Conservation (phyloP, 257 asterid genomes). For the Ocimum tenuiflorum region DNA sequence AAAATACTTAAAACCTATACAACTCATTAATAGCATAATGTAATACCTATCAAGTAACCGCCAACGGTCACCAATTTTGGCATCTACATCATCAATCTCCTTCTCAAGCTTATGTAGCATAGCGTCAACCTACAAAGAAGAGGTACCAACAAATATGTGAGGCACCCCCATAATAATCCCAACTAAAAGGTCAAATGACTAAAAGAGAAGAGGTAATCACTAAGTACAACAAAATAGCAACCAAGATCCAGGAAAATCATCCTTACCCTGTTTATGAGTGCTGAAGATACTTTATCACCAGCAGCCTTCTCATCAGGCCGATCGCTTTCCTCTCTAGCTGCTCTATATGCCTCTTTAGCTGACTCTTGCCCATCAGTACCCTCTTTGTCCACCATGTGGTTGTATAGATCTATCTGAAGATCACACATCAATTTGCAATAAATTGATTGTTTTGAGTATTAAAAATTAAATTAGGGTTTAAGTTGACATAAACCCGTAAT, state of each 20-base stretch:
- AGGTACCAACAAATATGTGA: slow-evolving; percentile 18
- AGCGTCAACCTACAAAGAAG: slow-evolving; percentile 67
- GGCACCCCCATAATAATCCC: slow-evolving; percentile 8
- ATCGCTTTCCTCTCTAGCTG: slow-evolving; percentile 77
- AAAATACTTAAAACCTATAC: not conserved
- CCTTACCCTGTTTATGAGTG: slow-evolving; percentile 83
- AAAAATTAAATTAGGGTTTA: not conserved
- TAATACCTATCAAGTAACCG: slow-evolving; percentile 87
- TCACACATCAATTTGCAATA: slow-evolving; percentile 14
- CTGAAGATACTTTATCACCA: slow-evolving; percentile 74
- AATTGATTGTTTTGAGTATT: not conserved
- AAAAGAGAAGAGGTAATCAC: not conserved
- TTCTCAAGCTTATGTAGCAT: slow-evolving; percentile 97
- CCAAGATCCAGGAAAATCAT: slow-evolving; percentile 12
- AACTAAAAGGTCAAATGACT: not conserved
- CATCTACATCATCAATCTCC: slow-evolving; percentile 96
- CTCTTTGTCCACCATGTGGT: slow-evolving; percentile 82
- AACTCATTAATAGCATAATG: slow-evolving; percentile 8
- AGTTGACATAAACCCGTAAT: not conserved
- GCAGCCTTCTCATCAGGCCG: slow-evolving; percentile 49
- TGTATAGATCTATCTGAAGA: slow-evolving; percentile 78
- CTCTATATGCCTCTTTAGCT: slow-evolving; percentile 75
- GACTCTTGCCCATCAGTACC: slow-evolving; percentile 67
- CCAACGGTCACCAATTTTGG: slow-evolving; percentile 87
- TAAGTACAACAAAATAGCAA: not conserved